Conservation (phyloP, 2,329 filamentous ascomycete genomes). For the Monosporascus sp. region DNA sequence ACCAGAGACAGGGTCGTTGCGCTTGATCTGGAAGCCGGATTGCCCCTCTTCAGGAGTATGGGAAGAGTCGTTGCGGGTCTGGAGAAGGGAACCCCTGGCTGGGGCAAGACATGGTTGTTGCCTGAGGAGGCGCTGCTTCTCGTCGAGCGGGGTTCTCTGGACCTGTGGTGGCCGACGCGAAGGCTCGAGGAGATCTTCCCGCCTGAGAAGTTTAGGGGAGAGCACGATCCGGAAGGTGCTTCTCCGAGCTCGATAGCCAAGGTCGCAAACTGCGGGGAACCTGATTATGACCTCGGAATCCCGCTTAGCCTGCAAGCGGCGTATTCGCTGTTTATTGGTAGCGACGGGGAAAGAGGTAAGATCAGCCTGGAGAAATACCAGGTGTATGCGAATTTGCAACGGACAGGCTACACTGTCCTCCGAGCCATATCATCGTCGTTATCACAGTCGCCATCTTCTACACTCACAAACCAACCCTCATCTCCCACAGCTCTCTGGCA, state of each 20-base stretch:
- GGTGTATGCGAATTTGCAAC: constrained; percentile 80
- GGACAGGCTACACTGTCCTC: constrained; percentile 75
- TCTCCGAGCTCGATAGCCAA: background rate
- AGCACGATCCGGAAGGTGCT: constrained; percentile 2
- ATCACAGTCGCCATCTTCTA: constrained; percentile 8
- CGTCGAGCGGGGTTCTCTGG: constrained; percentile 79
- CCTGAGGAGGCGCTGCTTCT: constrained; percentile 90
- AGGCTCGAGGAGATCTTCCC: constrained; percentile 46
- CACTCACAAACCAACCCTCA: constrained; percentile 2
- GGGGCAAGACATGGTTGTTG: constrained; percentile 71
- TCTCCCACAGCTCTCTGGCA: constrained; percentile 37
- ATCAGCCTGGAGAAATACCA: constrained; percentile 73
- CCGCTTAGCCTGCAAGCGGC: constrained; percentile 88
- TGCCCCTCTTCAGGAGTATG: constrained; percentile 69
- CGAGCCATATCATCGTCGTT: constrained; percentile 49
- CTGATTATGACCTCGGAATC: constrained; percentile 57
- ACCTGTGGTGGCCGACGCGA: constrained; percentile 73
- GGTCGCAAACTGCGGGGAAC: background rate
- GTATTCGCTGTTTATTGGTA: constrained; percentile 77
- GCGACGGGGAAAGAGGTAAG: constrained; percentile 56
- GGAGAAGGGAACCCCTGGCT: constrained; percentile 49
- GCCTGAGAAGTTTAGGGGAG: constrained; percentile 23
- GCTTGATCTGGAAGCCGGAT: constrained; percentile 63
- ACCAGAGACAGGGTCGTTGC: constrained; percentile 53
- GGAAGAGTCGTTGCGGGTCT: constrained; percentile 57